Evolutionary conservation across 164 flowering plant genomes (phyloP), one percentile per base, ranked within the genome.

Genomic region (Chimonanthus salicifolius): DNA sequence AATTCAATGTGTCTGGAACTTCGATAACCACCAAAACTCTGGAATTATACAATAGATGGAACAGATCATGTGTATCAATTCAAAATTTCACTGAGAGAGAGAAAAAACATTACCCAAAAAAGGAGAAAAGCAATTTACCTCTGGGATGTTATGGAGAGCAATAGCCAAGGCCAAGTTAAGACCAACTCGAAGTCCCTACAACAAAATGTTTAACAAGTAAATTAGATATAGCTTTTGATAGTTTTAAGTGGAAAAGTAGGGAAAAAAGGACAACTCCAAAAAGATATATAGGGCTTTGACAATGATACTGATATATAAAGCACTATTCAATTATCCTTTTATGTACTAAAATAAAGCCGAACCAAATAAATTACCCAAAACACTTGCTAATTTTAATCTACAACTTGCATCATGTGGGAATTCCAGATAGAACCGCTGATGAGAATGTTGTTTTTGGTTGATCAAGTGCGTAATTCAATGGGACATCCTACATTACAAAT

Each of bases 91-190:
- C 33, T 33, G 33, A 33, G 33, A 33, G 33, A 33, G 33, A 33
- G 33, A 33, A 1, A 33, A 33, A 33, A 33, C 33, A 54, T 13
- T 54, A 54, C 60, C 60, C 4, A 54, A 3, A n/a, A 13, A 11
- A 54, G 5, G 16, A 6, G 11, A 54, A 54, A 3, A 54, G 11
- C 4, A 5, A 8, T 20, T 21, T 87, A 92, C 98, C 98, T 95
- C 99, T 11, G 99, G 98, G 46, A 93, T 92, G 82, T 94, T 94
- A 85, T 94, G 98, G 83, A 92, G 82, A 72, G 97, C 93, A 78
- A 94, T 90, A 66, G 98, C 98, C 72, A 94, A 75, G 33, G 98
- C 98, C 86, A 94, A 84, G 87, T 94, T 94, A 62, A 91, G 76
- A 74, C 97, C 97, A 82, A 95, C 94, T 8, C 92, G 91, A 75